These are phyloP conservation scores for Sodiomyces alkalinus DNA, from an alignment of 2,329 filamentous ascomycete genomes.

Conservation along the genomic window DNA sequence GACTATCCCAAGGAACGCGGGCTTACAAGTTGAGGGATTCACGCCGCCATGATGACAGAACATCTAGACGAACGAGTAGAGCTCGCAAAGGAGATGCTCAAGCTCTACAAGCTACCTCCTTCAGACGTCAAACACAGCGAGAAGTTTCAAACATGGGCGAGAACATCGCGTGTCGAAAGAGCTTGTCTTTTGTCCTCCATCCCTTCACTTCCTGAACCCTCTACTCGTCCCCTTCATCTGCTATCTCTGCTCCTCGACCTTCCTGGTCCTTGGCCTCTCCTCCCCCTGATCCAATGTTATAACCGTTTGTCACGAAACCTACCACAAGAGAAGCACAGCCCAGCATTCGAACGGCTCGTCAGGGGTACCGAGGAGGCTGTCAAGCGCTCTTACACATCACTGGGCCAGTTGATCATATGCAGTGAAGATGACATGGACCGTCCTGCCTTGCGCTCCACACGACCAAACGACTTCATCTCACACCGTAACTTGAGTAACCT, in stretches of 20 bases:
- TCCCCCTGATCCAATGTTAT: slow-evolving; percentile 17
- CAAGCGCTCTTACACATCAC: slow-evolving; percentile 18
- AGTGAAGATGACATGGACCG: slow-evolving; percentile 9
- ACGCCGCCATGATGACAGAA: background rate
- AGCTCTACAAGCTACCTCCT: slow-evolving; percentile 1
- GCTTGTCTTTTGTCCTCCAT: slow-evolving; percentile 10
- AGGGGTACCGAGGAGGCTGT: slow-evolving; percentile 10
- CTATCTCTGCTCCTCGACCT: slow-evolving; percentile 11
- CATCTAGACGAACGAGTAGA: slow-evolving; percentile 1
- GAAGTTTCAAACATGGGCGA: background rate
- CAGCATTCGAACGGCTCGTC: slow-evolving; percentile 7
- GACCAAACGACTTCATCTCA: slow-evolving; percentile 13
- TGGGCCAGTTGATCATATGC: slow-evolving; percentile 22
- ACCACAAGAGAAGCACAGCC: slow-evolving; percentile 14
- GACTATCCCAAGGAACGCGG: background rate
- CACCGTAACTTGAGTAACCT: slow-evolving; percentile 17
- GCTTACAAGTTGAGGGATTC: slow-evolving; percentile 1
- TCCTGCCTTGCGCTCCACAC: slow-evolving; percentile 15
- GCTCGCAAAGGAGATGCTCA: background rate
- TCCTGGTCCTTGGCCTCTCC: slow-evolving; percentile 13
- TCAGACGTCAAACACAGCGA: slow-evolving; percentile 1
- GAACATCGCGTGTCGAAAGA: background rate
- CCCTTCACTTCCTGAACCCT: slow-evolving; percentile 7
- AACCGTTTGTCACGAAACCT: slow-evolving; percentile 19
- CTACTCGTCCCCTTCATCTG: slow-evolving; percentile 13